Conservation (phyloP, 2,329 filamentous ascomycete species). For the Pseudonectria foliicola region DNA sequence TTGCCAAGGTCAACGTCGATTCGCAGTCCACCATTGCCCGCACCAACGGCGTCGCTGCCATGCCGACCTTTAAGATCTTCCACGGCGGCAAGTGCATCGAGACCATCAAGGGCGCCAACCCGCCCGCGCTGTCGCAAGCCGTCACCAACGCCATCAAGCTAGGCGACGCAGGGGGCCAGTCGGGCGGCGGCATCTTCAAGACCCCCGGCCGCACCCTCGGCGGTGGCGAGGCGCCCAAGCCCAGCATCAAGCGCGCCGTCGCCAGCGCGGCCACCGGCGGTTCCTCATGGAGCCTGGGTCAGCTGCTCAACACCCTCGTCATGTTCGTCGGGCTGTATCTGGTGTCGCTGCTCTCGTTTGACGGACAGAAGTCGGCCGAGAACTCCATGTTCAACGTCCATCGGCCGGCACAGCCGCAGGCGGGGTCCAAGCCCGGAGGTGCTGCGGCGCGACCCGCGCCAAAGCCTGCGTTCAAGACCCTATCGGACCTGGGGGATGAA, state of each 20-base stretch:
- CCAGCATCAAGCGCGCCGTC: constrained; percentile 7
- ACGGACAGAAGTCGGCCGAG: constrained; percentile 55
- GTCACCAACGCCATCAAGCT: constrained; percentile 64
- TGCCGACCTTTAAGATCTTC: constrained; percentile 94
- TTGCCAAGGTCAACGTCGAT: constrained; percentile 89
- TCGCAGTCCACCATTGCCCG: constrained; percentile 69
- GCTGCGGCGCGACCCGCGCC: constrained; percentile 23
- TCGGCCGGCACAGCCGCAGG: constrained; percentile 25
- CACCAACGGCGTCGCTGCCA: constrained; percentile 72
- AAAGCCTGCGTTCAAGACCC: constrained; percentile 40
- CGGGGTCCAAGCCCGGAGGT: constrained; percentile 12
- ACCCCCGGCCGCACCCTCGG: constrained; percentile 53
- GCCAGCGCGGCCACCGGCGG: constrained; percentile 12
- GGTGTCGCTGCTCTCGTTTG: constrained; percentile 55
- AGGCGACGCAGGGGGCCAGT: constrained; percentile 32
- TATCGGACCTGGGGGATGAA: constrained; percentile 43
- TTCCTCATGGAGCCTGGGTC: constrained; percentile 29
- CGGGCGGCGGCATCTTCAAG: constrained; percentile 43
- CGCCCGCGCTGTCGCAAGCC: constrained; percentile 64
- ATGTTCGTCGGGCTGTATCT: constrained; percentile 56
- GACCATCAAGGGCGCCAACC: constrained; percentile 76
- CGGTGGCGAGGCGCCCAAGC: constrained; percentile 22
- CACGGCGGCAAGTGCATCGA: constrained; percentile 65
- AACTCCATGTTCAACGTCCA: constrained; percentile 52
- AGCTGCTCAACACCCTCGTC: constrained; percentile 42